phyloP scores from a whole-genome alignment of 1,284 basidiomycete species.

The Stereum hirsutum region DNA sequence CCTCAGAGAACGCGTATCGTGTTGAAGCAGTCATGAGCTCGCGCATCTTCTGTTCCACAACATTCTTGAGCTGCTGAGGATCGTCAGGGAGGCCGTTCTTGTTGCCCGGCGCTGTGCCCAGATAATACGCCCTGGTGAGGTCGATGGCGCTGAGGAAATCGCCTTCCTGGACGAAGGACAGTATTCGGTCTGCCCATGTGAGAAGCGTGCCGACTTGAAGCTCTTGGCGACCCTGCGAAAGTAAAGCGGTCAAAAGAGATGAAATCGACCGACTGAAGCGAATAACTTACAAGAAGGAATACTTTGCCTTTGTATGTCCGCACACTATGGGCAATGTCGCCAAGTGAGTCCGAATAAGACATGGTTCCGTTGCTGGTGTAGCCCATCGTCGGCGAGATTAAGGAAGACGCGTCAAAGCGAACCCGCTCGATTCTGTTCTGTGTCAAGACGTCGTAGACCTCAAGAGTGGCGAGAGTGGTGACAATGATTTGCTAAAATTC shows the following conservation, averaged over 20 bases:
- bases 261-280: not conserved
- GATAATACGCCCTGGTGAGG: conserved; percentile 77
- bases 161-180: conserved; percentile 77
- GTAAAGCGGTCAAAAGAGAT: conserved; percentile 6
- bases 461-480: conserved; percentile 48
- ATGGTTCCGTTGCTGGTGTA: conserved; percentile 36
- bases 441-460: conserved; percentile 62
- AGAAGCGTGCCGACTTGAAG: conserved; percentile 81
- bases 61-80: conserved; percentile 39
- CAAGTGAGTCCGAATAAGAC: conserved; percentile 38
- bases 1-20: conserved; percentile 89
- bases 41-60: conserved; percentile 72
- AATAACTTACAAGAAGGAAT: conserved; percentile 71
- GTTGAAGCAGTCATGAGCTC: conserved; percentile 86
- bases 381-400: conserved; percentile 45
- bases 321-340: conserved; percentile 65
- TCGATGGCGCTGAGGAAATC: conserved; percentile 91
- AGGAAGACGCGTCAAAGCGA: conserved; percentile 42
- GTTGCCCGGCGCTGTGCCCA: conserved; percentile 79
- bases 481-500: conserved; percentile 38
- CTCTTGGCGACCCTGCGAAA: conserved; percentile 51
- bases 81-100: conserved; percentile 80
- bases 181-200: conserved; percentile 92
- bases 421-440: conserved; percentile 49
- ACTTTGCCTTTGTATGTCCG: conserved; percentile 84